Conservation (phyloP, 2,329 filamentous ascomycete species). For the Trichoderma asperellum region DNA sequence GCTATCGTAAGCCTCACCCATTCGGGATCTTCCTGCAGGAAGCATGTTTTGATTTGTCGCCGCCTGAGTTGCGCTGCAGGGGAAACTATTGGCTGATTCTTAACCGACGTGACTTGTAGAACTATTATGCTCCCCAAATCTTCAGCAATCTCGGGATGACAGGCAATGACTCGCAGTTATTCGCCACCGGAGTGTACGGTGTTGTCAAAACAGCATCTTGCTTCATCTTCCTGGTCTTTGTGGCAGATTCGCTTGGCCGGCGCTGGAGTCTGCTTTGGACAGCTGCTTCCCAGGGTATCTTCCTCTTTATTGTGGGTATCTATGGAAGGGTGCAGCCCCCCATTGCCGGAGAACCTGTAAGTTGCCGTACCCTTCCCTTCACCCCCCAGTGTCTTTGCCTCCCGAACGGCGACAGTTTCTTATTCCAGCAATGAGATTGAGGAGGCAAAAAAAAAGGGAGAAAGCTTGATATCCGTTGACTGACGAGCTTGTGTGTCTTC, state of each 20-base stretch:
- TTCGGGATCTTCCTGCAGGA: background rate
- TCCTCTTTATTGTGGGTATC: slow-evolving; percentile 73
- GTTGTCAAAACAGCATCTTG: slow-evolving; percentile 70
- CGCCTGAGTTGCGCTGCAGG: background rate
- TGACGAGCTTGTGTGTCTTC: background rate
- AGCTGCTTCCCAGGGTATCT: slow-evolving; percentile 61
- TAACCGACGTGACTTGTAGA: slow-evolving; percentile 37
- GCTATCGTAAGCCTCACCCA: slow-evolving; percentile 44
- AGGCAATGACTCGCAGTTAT: slow-evolving; percentile 61
- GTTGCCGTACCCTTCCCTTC: slow-evolving; percentile 26
- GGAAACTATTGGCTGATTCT: background rate
- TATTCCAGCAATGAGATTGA: background rate
- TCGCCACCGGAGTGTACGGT: slow-evolving; percentile 75
- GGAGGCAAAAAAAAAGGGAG: too few relatives aligned
- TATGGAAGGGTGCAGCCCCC: slow-evolving; percentile 68
- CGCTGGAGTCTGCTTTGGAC: slow-evolving; percentile 65
- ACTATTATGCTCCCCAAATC: slow-evolving; percentile 72
- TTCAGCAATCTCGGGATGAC: slow-evolving; percentile 67
- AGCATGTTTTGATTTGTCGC: background rate
- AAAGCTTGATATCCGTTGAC: background rate
- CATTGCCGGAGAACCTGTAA: slow-evolving; percentile 50
- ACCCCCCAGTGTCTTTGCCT: background rate
- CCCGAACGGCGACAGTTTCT: background rate
- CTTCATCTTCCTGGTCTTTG: slow-evolving; percentile 66
- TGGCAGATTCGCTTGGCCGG: slow-evolving; percentile 70